Evolutionary conservation across 2,329 filamentous ascomycete species (phyloP), one percentile per base, ranked within the genome.

Genomic region (Colletotrichum orbiculare): DNA sequence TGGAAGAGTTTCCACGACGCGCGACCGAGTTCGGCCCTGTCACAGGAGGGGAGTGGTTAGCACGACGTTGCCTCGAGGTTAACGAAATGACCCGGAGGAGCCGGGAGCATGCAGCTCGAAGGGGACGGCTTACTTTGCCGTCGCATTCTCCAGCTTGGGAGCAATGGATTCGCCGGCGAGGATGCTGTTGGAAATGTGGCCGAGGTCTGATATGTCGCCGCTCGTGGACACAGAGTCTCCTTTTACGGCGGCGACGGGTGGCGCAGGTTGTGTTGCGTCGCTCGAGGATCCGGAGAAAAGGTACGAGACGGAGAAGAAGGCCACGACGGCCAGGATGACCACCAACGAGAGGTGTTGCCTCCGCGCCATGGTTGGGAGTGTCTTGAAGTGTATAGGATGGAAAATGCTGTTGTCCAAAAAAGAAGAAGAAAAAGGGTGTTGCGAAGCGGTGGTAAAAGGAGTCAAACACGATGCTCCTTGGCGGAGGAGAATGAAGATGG

Each of bases 141-240:
- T 96, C 66, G 90, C 91, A 78, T 96, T 96, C 73, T 92, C 92
- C 57, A 96, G 81, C 78, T 93, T 94, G 1, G 91, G 90, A 54
- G 92, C 92, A 72, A 94, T 95, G 4, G 89, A 89, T 60, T 87
- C 87, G 60, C 91, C 91, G 15, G 84, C 82, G 25, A 93, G 81
- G 15, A 90, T 77, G 47, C 77, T 77, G 34, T 79, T 76, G 1
- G 85, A 78, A 35, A 87, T 69, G 37, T 74, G 69, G 41, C 75
- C 75, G 37, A 87, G 71, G 57, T 82, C 82, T 25, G 81, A 69
- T 15, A 43, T 48, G 46, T 67, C 64, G 45, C 34, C 47, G 46
- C 49, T 54, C 12, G 61, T 46, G 6, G 67, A 55, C 5, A 53
- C 52, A 13, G 57, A 63, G 71, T 73, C 10, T 66, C 62, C 60